phyloP scores from a whole-genome alignment of 768 basidiomycete species.

The Boletellus ananas region DNA sequence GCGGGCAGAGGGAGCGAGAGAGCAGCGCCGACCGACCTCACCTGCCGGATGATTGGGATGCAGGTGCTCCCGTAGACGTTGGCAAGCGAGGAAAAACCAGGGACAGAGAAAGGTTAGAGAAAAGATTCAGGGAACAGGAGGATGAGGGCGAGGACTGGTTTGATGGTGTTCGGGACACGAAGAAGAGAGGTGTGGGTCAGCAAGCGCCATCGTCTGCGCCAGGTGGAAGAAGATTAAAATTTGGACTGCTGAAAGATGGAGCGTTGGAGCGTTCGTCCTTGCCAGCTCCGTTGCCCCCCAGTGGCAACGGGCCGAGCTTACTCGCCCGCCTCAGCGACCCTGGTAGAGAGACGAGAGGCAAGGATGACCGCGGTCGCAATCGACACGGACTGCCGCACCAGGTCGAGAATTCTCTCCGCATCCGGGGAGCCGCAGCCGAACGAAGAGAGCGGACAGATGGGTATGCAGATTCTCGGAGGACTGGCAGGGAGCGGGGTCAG shows the following conservation, averaged over 20 bases:
- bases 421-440: conserved; percentile 31
- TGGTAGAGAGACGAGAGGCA: conserved; percentile 4
- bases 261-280: conserved; percentile 20
- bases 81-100: conserved; percentile 64
- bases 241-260: conserved; percentile 34
- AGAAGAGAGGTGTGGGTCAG: conserved; percentile 23
- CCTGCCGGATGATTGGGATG: conserved; percentile 45
- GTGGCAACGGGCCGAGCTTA: conserved; percentile 26
- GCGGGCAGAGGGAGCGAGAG: conserved; percentile 37
- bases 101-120: conserved; percentile 52
- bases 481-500: conserved; percentile 13
- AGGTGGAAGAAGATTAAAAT: conserved; percentile 34
- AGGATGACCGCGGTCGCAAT: conserved; percentile 3
- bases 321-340: conserved; percentile 33
- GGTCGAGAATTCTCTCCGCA: conserved; percentile 16
- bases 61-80: conserved; percentile 51
- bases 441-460: conserved; percentile 10
- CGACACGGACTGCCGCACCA: conserved; percentile 5
- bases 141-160: conserved; percentile 74
- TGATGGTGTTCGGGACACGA: conserved; percentile 33
- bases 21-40: conserved; percentile 21
- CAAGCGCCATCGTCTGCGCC: conserved; percentile 6
- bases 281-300: conserved; percentile 13
- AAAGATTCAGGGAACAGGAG: conserved; percentile 45
- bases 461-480: conserved; percentile 8